phyloP scores from a whole-genome alignment of 2,329 filamentous ascomycete species.

The Fusarium sp. region DNA sequence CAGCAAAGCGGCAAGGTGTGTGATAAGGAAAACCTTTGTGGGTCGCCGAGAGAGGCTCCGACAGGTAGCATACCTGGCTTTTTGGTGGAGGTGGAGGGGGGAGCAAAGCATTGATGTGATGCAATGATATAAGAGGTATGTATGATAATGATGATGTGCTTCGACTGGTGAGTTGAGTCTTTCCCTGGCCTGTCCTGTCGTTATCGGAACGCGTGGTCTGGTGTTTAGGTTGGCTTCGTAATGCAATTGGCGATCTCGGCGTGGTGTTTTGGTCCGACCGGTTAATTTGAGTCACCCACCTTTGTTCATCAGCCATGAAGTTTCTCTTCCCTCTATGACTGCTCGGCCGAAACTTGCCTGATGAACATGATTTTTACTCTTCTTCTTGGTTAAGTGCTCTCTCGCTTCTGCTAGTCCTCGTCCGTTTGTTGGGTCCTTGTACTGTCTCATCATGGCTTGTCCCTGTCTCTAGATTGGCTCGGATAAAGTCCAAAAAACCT shows the following conservation, averaged over 20 bases:
- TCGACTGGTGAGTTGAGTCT: not conserved
- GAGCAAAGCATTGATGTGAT: not conserved
- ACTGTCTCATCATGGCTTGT: slow-evolving; percentile 22
- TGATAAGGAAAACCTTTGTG: slow-evolving; percentile 45
- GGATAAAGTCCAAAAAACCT: slow-evolving; percentile 22
- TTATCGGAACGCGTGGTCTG: slow-evolving; percentile 20
- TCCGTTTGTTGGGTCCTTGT: slow-evolving; percentile 2
- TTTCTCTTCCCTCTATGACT: not conserved
- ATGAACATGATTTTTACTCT: slow-evolving; percentile 9
- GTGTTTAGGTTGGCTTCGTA: slow-evolving; percentile 10
- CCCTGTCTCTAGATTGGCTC: slow-evolving; percentile 35
- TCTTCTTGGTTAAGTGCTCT: not conserved
- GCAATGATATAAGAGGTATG: slow-evolving; percentile 21
- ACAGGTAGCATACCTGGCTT: slow-evolving; percentile 24
- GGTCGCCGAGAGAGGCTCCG: slow-evolving; percentile 47
- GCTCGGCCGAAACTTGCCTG: not conserved
- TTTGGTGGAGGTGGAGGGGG: not conserved
- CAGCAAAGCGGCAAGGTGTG: slow-evolving; percentile 4
- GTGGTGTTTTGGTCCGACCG: slow-evolving; percentile 30
- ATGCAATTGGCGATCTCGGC: slow-evolving; percentile 30
- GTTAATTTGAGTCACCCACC: slow-evolving; percentile 9
- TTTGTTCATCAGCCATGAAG: not conserved
- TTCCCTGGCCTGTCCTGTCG: slow-evolving; percentile 1
- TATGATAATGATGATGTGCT: slow-evolving; percentile 35
- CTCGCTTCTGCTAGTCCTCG: slow-evolving; percentile 16